Evolutionary conservation across 1,139 yeast genomes (phyloP), one percentile per base, ranked within the genome.

Genomic region (Tardiomyces blankii): DNA sequence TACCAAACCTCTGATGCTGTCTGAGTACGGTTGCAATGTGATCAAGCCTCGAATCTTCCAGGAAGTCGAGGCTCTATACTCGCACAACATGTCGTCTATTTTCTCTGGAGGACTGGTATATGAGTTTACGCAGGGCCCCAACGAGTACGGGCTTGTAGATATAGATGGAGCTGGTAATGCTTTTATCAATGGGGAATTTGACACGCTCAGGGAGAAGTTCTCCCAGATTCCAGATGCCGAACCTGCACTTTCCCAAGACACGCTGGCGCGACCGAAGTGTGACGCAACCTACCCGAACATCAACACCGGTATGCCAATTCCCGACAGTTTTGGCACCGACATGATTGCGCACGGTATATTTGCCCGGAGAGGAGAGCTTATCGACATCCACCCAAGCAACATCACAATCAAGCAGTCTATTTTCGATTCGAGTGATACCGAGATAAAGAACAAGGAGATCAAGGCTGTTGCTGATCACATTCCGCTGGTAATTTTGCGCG

Each of bases 31-130:
- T 74, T 57, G 78, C 82, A 58, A 68, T 52, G 59, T 56, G 3
- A 58, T 61, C 40, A 49, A 55, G 42, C 88, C 91, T 46, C 74
- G 93, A 61, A 66, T 75, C 33, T 83, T 82, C 64, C 72, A 74
- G 48, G 91, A 82, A 64, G 82, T 83, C 42, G 70, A 79, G 47
- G 73, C 74, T 42, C 59, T 78, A 39, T 80, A 72, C 55, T 56
- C 61, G 2, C 58, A 63, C 18, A 75, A 75, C 2, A 67, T 81
- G 63, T 59, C 73, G 42, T 62, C 72, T 48, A 69, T 77, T 2
- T 69, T 81, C 53, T 82, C 86, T 60, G 94, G 94, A 55, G 94
- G 93, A 21, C 70, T 84, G 48, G 82, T 82, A 7, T 84, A 82
- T 65, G 88, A 84, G 69, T 84, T 74, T 65, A 73, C 83, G 40